A percentile compares a stretch with the other conserved stretches of the same genome.
These are phyloP conservation scores for Miscanthus lutarioriparius DNA, from an alignment of 176 grass and related monocot species.

Conservation along the genomic window DNA sequence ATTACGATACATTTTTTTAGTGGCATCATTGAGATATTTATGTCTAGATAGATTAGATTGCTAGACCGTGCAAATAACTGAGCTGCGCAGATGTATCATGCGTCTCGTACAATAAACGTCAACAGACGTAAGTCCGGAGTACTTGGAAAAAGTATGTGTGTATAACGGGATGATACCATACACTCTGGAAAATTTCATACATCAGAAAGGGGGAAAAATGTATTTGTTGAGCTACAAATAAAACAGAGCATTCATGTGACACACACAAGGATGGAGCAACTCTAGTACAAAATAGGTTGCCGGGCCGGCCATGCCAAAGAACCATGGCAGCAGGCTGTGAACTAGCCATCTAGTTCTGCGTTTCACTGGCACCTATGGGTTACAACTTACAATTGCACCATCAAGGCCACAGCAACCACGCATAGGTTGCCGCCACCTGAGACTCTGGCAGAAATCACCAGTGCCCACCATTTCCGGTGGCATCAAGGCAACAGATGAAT, in stretches of 20 bases:
- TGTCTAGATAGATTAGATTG: no score
- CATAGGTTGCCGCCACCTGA: not conserved
- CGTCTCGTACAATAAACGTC: not conserved
- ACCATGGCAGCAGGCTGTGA: not conserved
- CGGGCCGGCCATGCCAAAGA: conserved; percentile 22
- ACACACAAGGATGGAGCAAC: not conserved
- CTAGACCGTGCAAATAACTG: not conserved
- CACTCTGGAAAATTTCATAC: conserved; percentile 6
- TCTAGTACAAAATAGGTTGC: conserved; percentile 36
- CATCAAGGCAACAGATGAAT: not conserved
- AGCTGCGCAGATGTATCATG: not conserved
- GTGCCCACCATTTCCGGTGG: conserved; percentile 21
- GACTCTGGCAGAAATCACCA: not conserved
- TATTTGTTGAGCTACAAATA: conserved; percentile 37
- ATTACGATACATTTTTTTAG: no score
- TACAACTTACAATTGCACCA: conserved; percentile 9
- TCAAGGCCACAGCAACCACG: conserved; percentile 9
- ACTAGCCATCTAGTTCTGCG: not conserved
- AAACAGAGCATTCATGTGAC: not conserved
- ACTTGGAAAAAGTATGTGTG: not conserved
- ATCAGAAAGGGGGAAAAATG: not conserved
- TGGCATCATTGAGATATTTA: no score
- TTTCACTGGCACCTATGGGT: not conserved
- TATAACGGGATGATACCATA: not conserved
- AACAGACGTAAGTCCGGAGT: not conserved